These are phyloP conservation scores for Salix viminalis DNA, from an alignment of 345 rosid species.

Conservation along the genomic window DNA sequence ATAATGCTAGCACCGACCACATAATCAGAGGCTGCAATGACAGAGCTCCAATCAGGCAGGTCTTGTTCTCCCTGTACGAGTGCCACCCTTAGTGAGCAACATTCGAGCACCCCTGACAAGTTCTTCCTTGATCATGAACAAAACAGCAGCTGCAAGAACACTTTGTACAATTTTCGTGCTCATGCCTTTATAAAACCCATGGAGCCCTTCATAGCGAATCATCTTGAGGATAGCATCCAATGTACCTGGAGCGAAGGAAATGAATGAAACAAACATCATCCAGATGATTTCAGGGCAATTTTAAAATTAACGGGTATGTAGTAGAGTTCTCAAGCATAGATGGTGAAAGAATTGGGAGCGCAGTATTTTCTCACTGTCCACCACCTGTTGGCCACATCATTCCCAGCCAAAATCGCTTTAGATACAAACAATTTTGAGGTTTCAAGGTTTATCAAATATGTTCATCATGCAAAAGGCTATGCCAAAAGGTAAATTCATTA, in stretches of 20 bases:
- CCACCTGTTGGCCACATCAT: background rate
- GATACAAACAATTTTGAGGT: background rate
- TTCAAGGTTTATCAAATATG: background rate
- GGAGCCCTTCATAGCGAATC: constrained; percentile 74
- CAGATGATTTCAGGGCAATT: background rate
- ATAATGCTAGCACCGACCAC: background rate
- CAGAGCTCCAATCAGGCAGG: constrained; percentile 21
- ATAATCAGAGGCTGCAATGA: background rate
- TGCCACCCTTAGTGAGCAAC: constrained; percentile 40
- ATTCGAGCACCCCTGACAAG: constrained; percentile 63
- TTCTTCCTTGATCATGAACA: constrained; percentile 94
- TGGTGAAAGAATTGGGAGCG: background rate
- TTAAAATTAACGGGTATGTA: background rate
- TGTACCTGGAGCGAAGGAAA: constrained; percentile 45
- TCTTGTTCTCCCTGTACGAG: constrained; percentile 28
- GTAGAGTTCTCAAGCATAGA: background rate
- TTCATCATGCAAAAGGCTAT: background rate
- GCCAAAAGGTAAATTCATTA: background rate
- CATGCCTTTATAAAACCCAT: constrained; percentile 95
- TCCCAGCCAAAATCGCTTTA: background rate
- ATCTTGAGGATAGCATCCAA: constrained; percentile 80
- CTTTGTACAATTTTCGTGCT: constrained; percentile 85
- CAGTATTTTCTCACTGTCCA: background rate
- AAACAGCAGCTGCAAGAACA: constrained; percentile 82
- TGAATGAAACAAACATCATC: background rate